A percentile compares a stretch with the other conserved stretches of the same genome.
Evolutionary conservation across 108 stramenopile species (phyloP).

Genomic region (Skeletonema grethae): DNA sequence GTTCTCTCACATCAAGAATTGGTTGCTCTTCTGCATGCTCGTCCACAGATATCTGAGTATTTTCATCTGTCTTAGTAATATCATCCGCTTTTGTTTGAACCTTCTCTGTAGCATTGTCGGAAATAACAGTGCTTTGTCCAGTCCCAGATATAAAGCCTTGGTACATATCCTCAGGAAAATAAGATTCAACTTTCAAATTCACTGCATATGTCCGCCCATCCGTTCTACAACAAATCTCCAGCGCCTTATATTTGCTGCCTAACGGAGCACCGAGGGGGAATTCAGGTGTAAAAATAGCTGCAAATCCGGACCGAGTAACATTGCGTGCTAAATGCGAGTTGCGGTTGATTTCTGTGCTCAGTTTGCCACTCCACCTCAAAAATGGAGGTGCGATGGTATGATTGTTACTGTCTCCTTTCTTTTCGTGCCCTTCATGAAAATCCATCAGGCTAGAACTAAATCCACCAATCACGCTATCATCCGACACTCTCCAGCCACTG

Average conservation of each 20-base stretch:
- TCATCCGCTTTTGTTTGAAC: slow-evolving; percentile 35
- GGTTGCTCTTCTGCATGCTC: slow-evolving; percentile 11
- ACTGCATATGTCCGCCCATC: slow-evolving; percentile 81
- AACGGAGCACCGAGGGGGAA: slow-evolving; percentile 69
- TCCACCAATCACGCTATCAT: slow-evolving; percentile 86
- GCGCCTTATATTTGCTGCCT: slow-evolving; percentile 67
- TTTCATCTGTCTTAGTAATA: neutral
- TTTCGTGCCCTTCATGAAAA: slow-evolving; percentile 14
- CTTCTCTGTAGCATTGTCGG: slow-evolving; percentile 27
- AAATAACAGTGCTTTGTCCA: slow-evolving; percentile 4
- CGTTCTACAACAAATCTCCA: slow-evolving; percentile 79
- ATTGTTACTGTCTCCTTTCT: slow-evolving; percentile 6
- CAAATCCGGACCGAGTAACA: slow-evolving; percentile 74
- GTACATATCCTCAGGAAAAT: slow-evolving; percentile 83
- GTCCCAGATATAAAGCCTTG: slow-evolving; percentile 63
- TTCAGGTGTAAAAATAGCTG: slow-evolving; percentile 77
- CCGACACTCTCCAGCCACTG: slow-evolving; percentile 74
- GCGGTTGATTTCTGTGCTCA: slow-evolving; percentile 64
- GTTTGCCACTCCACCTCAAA: slow-evolving; percentile 76
- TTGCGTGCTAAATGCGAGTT: slow-evolving; percentile 36
- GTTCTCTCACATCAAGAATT: slow-evolving; percentile 33
- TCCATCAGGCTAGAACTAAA: slow-evolving; percentile 40
- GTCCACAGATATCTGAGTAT: neutral
- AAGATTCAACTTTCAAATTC: slow-evolving; percentile 69
- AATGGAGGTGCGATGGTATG: slow-evolving; percentile 52